Evolutionary conservation across 2,329 filamentous ascomycete species (phyloP).

Genomic region (Raffaelea deltoideospora): DNA sequence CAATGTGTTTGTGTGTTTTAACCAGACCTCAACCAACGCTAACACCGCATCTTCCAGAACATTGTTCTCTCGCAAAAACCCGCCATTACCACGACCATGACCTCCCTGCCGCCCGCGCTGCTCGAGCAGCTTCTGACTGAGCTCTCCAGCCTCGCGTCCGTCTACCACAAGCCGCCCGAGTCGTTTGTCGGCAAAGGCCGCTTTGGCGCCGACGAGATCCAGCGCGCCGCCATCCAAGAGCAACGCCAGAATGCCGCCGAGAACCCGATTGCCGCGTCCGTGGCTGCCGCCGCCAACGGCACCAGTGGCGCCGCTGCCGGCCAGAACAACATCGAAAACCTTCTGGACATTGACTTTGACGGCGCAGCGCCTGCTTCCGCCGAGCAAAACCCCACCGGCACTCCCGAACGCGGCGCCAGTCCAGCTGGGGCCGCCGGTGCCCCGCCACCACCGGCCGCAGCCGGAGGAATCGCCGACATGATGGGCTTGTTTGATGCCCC

Average conservation of each 20-base stretch:
- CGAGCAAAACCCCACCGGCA: conserved; percentile 42
- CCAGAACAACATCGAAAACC: conserved; percentile 79
- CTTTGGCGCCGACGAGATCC: conserved; percentile 85
- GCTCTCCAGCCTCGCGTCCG: conserved; percentile 85
- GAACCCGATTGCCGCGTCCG: conserved; percentile 82
- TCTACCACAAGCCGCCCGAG: conserved; percentile 96
- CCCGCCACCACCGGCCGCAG: conserved; percentile 18
- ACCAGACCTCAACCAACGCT: not conserved
- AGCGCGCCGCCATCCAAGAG: conserved; percentile 91
- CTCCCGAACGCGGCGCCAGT: conserved; percentile 53
- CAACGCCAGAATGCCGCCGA: conserved; percentile 83
- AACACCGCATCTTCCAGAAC: conserved; percentile 30
- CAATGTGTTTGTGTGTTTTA: not conserved
- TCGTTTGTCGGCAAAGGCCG: conserved; percentile 95
- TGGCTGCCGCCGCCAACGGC: conserved; percentile 41
- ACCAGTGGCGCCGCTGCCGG: conserved; percentile 19
- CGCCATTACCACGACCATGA: conserved; percentile 86
- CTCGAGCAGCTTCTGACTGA: conserved; percentile 84
- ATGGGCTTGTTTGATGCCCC: conserved; percentile 58
- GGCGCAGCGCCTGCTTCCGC: conserved; percentile 82
- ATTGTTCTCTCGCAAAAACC: conserved; percentile 91
- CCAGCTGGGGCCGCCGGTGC: conserved; percentile 25
- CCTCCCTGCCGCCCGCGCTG: conserved; percentile 65
- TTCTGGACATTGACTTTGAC: conserved; percentile 60
- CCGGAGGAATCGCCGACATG: conserved; percentile 44